Base-by-base conservation (phyloP, 768 basidiomycete species). In the Austroboletus eburneus region DNA sequence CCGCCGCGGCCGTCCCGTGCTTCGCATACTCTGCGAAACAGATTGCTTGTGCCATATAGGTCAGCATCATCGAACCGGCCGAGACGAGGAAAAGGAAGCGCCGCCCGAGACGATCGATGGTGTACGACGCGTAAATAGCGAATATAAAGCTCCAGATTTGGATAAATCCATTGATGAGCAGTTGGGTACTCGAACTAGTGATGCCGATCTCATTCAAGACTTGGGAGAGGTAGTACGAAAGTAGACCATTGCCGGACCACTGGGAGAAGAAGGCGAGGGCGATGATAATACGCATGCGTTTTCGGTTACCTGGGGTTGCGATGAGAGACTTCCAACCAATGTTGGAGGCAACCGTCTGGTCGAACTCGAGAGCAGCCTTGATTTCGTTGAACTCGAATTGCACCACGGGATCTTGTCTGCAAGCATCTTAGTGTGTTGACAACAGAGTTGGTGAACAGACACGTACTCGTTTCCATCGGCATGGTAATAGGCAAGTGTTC, bases 181-280 rank as follows among this genome's bases (percentile, higher is more conserved):
- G 80, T 72, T 91, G 76, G 49, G 70, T 79, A 45, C 76, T 74
- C 8, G 74, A 62, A 56, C 78, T 68, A 12, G 77, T 80, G 58
- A 87, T 81, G 47, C 83, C 83, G 46, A 87, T 82, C 48, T 77
- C 70, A 50, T 74, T 64, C 64, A 91, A 80, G 42, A 91, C 82
- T 63, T 78, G 73, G 69, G 73, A 82, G 58, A 91, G 78, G 72
- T 91, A 91, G 73, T 84, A 89, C 7, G 85, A 87, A 41, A 87
- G 83, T 43, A 91, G 82, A 59, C 87, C 87, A 57, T 89, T 89
- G 13, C 86, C 87, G 9, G 85, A 88, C 87, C 86, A 89, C 57
- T 87, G 85, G 2, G 86, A 88, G 76, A 90, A 88, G 76, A 85
- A 85, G 39, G 85, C 86, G 45, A 90, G 70, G 39, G 83, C 83